Conservation (phyloP, 2,329 filamentous ascomycete species). For the Graphilbum sp. region DNA sequence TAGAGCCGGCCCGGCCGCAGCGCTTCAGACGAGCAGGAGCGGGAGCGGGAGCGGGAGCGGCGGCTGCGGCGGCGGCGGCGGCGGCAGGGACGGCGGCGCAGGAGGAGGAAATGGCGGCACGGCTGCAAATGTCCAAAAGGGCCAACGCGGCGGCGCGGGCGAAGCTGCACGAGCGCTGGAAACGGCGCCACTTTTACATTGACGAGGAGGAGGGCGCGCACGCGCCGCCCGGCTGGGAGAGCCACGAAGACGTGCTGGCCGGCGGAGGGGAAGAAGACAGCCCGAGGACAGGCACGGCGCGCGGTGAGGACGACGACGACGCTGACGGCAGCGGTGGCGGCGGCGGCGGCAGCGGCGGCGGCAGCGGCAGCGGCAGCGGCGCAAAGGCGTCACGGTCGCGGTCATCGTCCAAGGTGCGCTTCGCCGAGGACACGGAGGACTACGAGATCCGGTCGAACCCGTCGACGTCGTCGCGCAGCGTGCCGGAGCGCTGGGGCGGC, state of each 20-base stretch:
- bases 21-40: too few relatives aligned
- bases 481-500: conserved; percentile 60
- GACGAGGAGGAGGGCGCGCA: conserved; percentile 67
- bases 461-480: conserved; percentile 55
- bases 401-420: conserved; percentile 66
- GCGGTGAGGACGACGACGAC: background rate
- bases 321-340: background rate
- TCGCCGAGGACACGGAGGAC: conserved; percentile 55
- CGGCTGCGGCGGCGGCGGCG: background rate
- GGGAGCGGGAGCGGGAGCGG: too few relatives aligned
- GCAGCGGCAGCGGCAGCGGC: conserved; percentile 3
- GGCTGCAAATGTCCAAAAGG: conserved; percentile 19
- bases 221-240: conserved; percentile 47
- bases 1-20: background rate
- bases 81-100: background rate
- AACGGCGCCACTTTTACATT: conserved; percentile 61
- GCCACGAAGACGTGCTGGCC: conserved; percentile 39
- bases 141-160: conserved; percentile 26
- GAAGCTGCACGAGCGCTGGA: conserved; percentile 56
- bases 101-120: conserved; percentile 17
- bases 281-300: too few relatives aligned
- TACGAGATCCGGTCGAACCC: conserved; percentile 55
- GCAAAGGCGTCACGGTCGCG: conserved; percentile 45
- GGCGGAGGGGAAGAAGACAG: too few relatives aligned
- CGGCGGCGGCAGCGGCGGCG: background rate